A percentile compares a stretch with the other conserved stretches of the same genome.
Conservation (phyloP, 2,329 filamentous ascomycete genomes). For the Neophaeococcomyces mojaviensis region DNA sequence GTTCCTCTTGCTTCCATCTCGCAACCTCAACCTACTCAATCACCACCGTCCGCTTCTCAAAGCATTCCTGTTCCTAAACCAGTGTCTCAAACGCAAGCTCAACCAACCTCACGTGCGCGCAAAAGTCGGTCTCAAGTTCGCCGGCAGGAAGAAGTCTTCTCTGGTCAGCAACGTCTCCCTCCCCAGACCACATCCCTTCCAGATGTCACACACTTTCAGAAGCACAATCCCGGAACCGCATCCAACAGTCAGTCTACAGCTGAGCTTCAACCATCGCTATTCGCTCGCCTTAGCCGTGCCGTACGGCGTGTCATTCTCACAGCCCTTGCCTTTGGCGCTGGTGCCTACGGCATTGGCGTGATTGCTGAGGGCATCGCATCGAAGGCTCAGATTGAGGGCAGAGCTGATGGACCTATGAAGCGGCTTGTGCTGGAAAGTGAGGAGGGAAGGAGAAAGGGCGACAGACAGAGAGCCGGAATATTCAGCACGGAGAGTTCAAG, state of each 20-base stretch:
- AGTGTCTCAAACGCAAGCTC: background rate
- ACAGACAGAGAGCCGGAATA: conserved; percentile 18
- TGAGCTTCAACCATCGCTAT: background rate
- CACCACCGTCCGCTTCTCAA: conserved; percentile 8
- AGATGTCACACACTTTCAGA: conserved; percentile 7
- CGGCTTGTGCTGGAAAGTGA: conserved; percentile 17
- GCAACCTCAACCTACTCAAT: background rate
- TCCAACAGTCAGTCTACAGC: background rate
- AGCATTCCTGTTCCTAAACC: background rate
- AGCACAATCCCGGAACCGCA: background rate
- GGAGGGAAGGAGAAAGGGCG: background rate
- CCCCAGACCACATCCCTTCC: conserved; percentile 5
- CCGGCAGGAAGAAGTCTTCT: conserved; percentile 23
- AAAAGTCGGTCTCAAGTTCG: conserved; percentile 8
- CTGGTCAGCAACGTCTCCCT: conserved; percentile 12
- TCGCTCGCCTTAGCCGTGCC: conserved; percentile 9
- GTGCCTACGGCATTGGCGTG: conserved; percentile 19
- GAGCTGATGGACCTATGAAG: conserved; percentile 18
- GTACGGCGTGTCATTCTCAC: conserved; percentile 13
- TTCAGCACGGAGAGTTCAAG: conserved; percentile 21
- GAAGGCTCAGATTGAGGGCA: conserved; percentile 16
- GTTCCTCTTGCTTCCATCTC: background rate
- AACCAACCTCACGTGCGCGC: background rate
- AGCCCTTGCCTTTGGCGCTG: conserved; percentile 10
- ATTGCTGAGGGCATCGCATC: conserved; percentile 19